Conservation (phyloP, 1,139 yeast species). For the Ogataea hybrid region DNA sequence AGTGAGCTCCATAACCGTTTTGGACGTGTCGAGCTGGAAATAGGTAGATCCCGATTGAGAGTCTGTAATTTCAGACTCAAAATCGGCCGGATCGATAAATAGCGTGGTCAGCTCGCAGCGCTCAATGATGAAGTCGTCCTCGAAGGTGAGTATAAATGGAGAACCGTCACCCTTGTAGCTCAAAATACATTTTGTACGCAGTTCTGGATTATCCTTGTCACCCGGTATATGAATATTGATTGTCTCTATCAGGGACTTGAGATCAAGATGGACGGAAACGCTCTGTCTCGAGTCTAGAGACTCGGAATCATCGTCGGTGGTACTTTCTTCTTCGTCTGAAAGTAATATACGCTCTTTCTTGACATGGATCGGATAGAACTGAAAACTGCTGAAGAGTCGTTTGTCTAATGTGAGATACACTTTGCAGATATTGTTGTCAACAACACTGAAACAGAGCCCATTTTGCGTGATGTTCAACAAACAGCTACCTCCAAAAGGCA, state of each 20-base stretch:
- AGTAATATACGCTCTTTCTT: slow-evolving; percentile 9
- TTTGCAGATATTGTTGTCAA: slow-evolving; percentile 31
- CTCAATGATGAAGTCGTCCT: slow-evolving; percentile 67
- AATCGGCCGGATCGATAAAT: slow-evolving; percentile 34
- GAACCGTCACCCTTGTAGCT: slow-evolving; percentile 55
- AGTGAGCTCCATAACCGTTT: slow-evolving; percentile 60
- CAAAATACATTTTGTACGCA: slow-evolving; percentile 44
- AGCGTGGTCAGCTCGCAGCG: slow-evolving; percentile 68
- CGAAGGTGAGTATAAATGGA: slow-evolving; percentile 70
- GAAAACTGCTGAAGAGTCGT: slow-evolving; percentile 25
- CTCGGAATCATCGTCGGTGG: slow-evolving; percentile 14
- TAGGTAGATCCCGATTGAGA: slow-evolving; percentile 13
- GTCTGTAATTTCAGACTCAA: slow-evolving; percentile 1
- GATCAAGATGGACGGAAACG: slow-evolving; percentile 35
- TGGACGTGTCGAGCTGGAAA: slow-evolving; percentile 48
- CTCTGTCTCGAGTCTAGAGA: slow-evolving; percentile 8
- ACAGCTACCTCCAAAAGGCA: slow-evolving; percentile 30
- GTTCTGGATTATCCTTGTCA: slow-evolving; percentile 25
- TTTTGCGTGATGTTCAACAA: slow-evolving; percentile 26
- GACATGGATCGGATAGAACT: slow-evolving; percentile 18
- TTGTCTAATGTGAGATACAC: slow-evolving; percentile 27
- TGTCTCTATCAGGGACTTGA: slow-evolving; percentile 44
- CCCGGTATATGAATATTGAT: slow-evolving; percentile 36
- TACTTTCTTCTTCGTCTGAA: slow-evolving; percentile 12
- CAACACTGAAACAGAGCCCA: slow-evolving; percentile 30